Base-by-base conservation (phyloP, 73 alveolate genomes). In the Paramecium sexaurelia region DNA sequence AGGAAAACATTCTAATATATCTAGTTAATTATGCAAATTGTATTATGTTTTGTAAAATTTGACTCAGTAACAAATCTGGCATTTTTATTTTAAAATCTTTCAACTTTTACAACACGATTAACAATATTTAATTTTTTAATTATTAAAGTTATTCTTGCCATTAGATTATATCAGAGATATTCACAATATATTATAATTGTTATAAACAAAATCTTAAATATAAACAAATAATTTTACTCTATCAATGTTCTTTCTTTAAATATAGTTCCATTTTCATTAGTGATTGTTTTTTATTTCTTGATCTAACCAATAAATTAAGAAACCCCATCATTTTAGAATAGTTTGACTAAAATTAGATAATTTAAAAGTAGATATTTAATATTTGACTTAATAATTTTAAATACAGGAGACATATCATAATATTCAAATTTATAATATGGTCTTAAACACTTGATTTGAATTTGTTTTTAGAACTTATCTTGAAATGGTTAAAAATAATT, bases 1-100 rank as follows among this genome's bases (percentile, higher is more conserved):
- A 71, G 56, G 86, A 71, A 35, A 37, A 71, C 57, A 71, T 20
- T 71, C 86, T 40, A 71, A 71, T 27, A 15, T 71, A n/a, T 37
- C 43, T 24, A 68, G 47, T 71, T 71, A 33, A 71, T 36, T 20
- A 71, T 7, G 10, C 86, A 32, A 6, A 71, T 20, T 71, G 55
- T 35, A 11, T 17, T 61, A 32, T 57, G 32, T 32, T 29, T 61
- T 8, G 86, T 33, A 36, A 35, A 71, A 13, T 13, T 7, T 27
- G 86, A 61, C 6, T 33, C 56, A 71, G 66, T 71, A 8, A 71
- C 57, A 27, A 71, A 33, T 4, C 86, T 71, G 7, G 17, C 51
- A 15, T 78, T 78, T 1, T 78, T 45, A 10, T 43, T 15, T 7
- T 40, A 78, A 7, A 78, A n/a, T 24, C 24, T 78, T 41, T 40